Evolutionary conservation across 139 green algal species (phyloP), one percentile per base, ranked within the genome.

Genomic region (Gonium pectorale): DNA sequence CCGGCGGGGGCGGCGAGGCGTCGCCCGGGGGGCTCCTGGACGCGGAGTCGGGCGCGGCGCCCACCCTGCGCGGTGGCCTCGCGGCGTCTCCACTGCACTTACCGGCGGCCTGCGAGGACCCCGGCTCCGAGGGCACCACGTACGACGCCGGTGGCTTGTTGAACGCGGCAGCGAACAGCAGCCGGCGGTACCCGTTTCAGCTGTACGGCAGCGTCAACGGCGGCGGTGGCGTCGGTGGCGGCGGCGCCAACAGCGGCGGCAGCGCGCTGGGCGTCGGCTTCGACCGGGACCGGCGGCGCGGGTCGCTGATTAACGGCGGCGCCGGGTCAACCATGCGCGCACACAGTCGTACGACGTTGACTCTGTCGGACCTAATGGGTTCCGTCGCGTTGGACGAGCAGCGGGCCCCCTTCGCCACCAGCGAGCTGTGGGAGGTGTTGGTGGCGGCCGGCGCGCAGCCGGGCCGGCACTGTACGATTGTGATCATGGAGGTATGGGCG

Each of bases 401-500:
- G 8, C 41, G 31, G 11, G 33, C 17, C 63, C n/a, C n/a, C 60
- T 29, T 13, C 15, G 2, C 29, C 26, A 27, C 21, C 19, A 41
- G 31, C 51, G 72, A 80, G 72, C 51, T 80, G 49, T 80, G 72
- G 72, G 51, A 80, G 72, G 72, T 80, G 72, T 33, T 80, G 72
- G 6, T 35, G 51, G 49, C 72, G 52, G 31, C 51, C 51, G 72
- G 72, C 51, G 72, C 72, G 33, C 44, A 33, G 52, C 72, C 72
- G 72, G 72, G 72, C 35, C 49, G 52, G 17, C 37, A 80, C 49
- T 80, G 72, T 33, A 80, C 52, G 40, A 31, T 80, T 35, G 72
- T 80, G n/a, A 51, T 80, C 52, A 80, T 80, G 72, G 72, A 80
- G 72, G 72, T 80, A 52, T n/a, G n/a, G n/a, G n/a, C n/a, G n/a